Percentiles rank a stretch among this genome's conserved stretches.
Conservation (phyloP, 2,329 filamentous ascomycete genomes). For the Hymenoscyphus fraxineus region DNA sequence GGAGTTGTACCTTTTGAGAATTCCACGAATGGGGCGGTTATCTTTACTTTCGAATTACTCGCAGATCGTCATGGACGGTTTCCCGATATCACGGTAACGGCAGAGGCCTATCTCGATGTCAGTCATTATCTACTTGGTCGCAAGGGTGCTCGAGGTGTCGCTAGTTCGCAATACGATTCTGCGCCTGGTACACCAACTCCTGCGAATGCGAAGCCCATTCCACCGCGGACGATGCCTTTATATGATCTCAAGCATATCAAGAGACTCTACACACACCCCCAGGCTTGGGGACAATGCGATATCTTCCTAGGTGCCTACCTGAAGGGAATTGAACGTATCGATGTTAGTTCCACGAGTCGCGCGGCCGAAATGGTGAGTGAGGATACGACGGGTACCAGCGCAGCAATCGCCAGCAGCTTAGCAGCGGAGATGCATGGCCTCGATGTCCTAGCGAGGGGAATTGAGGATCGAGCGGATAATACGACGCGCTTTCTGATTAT, state of each 20-base stretch:
- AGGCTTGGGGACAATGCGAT: constrained; percentile 90
- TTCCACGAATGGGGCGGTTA: constrained; percentile 88
- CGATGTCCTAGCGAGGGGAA: constrained; percentile 63
- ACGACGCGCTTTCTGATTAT: constrained; percentile 76
- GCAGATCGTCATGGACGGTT: constrained; percentile 67
- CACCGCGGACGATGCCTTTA: constrained; percentile 47
- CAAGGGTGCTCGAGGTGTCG: constrained; percentile 13
- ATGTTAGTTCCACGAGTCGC: constrained; percentile 80
- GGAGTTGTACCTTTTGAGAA: constrained; percentile 96
- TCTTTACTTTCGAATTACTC: constrained; percentile 84
- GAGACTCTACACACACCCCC: constrained; percentile 86
- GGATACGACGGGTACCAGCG: constrained; percentile 55
- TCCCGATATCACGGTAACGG: constrained; percentile 69
- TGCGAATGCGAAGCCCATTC: constrained; percentile 42
- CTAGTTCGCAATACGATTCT: constrained; percentile 36
- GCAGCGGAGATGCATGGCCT: constrained; percentile 68
- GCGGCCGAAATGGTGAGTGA: constrained; percentile 74
- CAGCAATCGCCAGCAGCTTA: constrained; percentile 73
- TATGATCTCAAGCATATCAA: constrained; percentile 58
- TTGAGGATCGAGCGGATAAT: constrained; percentile 73
- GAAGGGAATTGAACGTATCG: constrained; percentile 71
- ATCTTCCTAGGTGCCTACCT: constrained; percentile 68
- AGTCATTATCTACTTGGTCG: constrained; percentile 79
- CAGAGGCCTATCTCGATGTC: constrained; percentile 81
- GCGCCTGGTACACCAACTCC: constrained; percentile 50